phyloP scores from a whole-genome alignment of 139 green algal genomes.

The Spirogloea muscicola region DNA sequence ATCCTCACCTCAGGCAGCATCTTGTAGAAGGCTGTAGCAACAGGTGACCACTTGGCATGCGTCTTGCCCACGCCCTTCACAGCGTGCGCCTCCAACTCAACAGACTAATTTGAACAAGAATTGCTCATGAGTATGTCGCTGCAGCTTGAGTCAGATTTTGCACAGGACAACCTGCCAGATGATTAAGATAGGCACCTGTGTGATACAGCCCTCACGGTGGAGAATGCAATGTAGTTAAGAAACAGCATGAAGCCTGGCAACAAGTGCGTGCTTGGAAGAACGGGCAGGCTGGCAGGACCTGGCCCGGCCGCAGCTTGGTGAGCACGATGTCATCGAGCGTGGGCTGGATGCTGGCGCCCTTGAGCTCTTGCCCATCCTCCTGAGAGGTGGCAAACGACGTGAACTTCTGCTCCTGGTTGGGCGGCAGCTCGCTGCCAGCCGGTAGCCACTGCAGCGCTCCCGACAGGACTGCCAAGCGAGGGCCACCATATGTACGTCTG shows the following conservation, averaged over 20 bases:
- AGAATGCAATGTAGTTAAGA: conserved; percentile 81
- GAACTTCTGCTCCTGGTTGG: conserved; percentile 46
- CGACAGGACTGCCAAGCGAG: conserved; percentile 62
- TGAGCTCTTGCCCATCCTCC: not conserved
- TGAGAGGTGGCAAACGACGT: conserved; percentile 36
- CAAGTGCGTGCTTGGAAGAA: too few species aligned
- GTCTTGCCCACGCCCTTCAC: conserved; percentile 81
- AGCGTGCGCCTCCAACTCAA: conserved; percentile 87
- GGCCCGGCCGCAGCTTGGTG: conserved; percentile 71
- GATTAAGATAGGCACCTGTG: too few species aligned
- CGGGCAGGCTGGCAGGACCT: too few species aligned
- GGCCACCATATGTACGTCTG: not conserved
- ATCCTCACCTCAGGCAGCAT: conserved; percentile 82
- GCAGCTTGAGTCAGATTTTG: too few species aligned
- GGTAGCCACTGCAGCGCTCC: conserved; percentile 76
- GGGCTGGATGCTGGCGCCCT: not conserved
- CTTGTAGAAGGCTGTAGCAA: conserved; percentile 90
- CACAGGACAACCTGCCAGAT: too few species aligned
- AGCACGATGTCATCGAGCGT: conserved; percentile 76
- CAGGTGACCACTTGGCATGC: conserved; percentile 98
- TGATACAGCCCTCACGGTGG: conserved; percentile 85
- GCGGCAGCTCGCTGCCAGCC: conserved; percentile 75
- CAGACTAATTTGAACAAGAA: conserved; percentile 69
- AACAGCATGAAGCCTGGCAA: too few species aligned
- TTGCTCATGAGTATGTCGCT: not conserved